Conservation (phyloP, 2,329 filamentous ascomycete genomes). For the Madurella mycetomatis region DNA sequence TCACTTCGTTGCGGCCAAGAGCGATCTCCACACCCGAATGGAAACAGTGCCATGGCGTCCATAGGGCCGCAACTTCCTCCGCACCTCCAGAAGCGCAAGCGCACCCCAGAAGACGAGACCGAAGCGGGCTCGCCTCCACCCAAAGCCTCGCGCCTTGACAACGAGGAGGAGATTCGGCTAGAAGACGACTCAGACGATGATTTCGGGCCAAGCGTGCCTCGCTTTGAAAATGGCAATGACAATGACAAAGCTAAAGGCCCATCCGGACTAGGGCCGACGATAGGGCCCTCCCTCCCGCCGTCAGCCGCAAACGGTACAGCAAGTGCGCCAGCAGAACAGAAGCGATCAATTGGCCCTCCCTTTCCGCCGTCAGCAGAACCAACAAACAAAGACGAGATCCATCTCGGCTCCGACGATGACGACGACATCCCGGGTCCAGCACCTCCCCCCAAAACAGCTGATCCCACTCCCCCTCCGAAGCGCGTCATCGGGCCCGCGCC, state of each 20-base stretch:
- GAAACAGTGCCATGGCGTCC: slow-evolving; percentile 51
- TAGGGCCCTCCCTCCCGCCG: slow-evolving; percentile 27
- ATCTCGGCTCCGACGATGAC: slow-evolving; percentile 36
- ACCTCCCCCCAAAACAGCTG: slow-evolving; percentile 24
- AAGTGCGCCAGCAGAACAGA: neutral
- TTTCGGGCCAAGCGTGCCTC: slow-evolving; percentile 37
- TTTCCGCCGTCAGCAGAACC: slow-evolving; percentile 22
- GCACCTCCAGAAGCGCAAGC: slow-evolving; percentile 61
- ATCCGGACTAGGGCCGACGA: slow-evolving; percentile 16
- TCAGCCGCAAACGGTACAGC: slow-evolving; percentile 12
- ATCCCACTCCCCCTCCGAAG: slow-evolving; percentile 23
- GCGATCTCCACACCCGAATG: neutral
- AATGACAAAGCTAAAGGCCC: neutral
- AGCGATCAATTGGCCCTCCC: slow-evolving; percentile 18
- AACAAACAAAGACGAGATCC: slow-evolving; percentile 39
- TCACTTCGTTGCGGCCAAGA: neutral
- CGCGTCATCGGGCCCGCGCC: slow-evolving; percentile 40
- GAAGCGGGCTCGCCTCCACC: slow-evolving; percentile 38
- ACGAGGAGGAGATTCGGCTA: slow-evolving; percentile 46
- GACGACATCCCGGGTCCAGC: slow-evolving; percentile 30
- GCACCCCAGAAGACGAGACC: slow-evolving; percentile 42
- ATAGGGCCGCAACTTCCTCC: slow-evolving; percentile 68
- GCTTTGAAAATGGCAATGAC: slow-evolving; percentile 4
- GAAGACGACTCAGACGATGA: slow-evolving; percentile 40
- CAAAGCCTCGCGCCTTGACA: slow-evolving; percentile 47